Percentiles rank a stretch among this genome's conserved stretches.
Conservation (phyloP, 2,329 filamentous ascomycete species). For the Hypoxylon sp. region DNA sequence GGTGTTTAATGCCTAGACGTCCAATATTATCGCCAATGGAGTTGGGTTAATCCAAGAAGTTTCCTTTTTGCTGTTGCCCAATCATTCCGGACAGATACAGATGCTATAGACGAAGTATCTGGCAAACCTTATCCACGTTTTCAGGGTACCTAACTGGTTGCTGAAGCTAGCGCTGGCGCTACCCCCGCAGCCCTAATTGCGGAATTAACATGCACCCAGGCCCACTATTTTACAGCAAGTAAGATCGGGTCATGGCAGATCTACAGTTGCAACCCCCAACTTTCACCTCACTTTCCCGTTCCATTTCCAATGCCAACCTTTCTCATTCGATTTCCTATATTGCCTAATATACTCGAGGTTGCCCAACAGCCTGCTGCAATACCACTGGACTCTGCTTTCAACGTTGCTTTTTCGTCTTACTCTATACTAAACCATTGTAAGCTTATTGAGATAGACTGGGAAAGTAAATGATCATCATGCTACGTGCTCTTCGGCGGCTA, state of each 20-base stretch:
- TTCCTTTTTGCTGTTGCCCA: too few relatives aligned
- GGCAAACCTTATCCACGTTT: neutral
- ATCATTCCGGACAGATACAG: neutral
- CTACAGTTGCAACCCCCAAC: conserved; percentile 15
- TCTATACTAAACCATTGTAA: neutral
- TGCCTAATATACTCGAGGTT: conserved; percentile 29
- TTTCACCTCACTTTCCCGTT: conserved; percentile 1
- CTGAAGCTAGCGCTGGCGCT: conserved; percentile 9
- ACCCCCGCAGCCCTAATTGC: conserved; percentile 44
- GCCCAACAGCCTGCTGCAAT: conserved; percentile 10
- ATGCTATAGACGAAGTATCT: conserved; percentile 32
- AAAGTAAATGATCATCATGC: conserved; percentile 19
- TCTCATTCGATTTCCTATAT: conserved; percentile 24
- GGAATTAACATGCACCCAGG: conserved; percentile 30
- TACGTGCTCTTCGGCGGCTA: conserved; percentile 13
- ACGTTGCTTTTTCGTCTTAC: neutral
- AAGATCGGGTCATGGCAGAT: conserved; percentile 28
- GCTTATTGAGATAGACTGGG: conserved; percentile 12
- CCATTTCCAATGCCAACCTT: conserved; percentile 8
- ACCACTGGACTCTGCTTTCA: neutral
- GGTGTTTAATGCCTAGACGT: neutral
- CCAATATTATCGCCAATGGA: conserved; percentile 10
- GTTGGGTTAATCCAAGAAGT: neutral
- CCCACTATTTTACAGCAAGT: conserved; percentile 10
- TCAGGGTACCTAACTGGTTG: neutral